Conservation (phyloP, 2,329 filamentous ascomycete genomes). For the Alternaria sp. region DNA sequence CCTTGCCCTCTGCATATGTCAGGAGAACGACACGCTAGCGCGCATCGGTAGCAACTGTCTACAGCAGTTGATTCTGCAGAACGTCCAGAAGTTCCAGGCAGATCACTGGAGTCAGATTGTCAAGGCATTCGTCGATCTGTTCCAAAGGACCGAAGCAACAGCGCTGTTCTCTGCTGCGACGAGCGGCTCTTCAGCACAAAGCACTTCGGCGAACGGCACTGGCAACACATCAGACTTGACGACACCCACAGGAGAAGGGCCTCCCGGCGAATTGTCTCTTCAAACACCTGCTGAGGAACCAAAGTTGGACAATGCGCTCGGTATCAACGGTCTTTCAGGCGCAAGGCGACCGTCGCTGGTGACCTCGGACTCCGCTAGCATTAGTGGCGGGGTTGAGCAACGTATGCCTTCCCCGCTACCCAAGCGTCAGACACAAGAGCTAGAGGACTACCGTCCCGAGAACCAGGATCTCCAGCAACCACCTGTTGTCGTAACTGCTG, state of each 20-base stretch:
- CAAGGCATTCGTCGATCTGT: conserved; percentile 92
- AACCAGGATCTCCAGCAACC: conserved; percentile 74
- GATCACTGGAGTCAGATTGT: conserved; percentile 96
- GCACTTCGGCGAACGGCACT: conserved; percentile 58
- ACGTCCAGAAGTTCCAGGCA: conserved; percentile 86
- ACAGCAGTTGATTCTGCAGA: conserved; percentile 94
- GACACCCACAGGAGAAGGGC: conserved; percentile 45
- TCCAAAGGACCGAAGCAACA: conserved; percentile 91
- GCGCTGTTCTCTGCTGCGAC: conserved; percentile 89
- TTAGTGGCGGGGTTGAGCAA: conserved; percentile 21
- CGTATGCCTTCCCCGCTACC: conserved; percentile 42
- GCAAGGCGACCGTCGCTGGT: conserved; percentile 40
- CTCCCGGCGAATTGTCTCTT: conserved; percentile 44
- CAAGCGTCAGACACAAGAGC: conserved; percentile 51
- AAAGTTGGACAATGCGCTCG: conserved; percentile 50
- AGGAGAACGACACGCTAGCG: conserved; percentile 98
- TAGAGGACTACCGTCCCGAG: conserved; percentile 88
- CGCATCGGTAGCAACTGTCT: conserved; percentile 98
- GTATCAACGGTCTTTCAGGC: conserved; percentile 51
- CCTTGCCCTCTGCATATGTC: conserved; percentile 93
- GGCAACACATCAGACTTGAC: conserved; percentile 51
- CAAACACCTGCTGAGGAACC: conserved; percentile 37
- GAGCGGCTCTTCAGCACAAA: conserved; percentile 50
- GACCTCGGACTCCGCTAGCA: conserved; percentile 33
- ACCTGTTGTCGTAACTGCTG: conserved; percentile 88